Evolutionary conservation across 495 filamentous ascomycete species (phyloP), one percentile per base, ranked within the genome.

Genomic region (Neurospora pannonica): DNA sequence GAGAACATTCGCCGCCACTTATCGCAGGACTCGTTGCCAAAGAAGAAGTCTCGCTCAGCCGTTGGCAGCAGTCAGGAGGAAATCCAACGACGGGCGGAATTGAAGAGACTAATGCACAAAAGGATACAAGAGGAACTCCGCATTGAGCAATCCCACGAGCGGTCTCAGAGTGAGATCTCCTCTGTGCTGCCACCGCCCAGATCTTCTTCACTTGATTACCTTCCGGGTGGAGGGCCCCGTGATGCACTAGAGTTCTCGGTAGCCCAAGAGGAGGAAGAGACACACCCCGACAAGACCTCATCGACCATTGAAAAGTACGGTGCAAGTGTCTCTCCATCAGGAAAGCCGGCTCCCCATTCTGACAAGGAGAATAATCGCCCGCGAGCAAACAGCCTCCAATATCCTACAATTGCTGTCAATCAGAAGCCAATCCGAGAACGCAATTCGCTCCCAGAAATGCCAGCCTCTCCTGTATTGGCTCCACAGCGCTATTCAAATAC

Each of bases 121-220:
- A 81, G 87, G 73, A 88, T 88, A 31, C 84, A 86, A 71, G 85
- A 87, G 48, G 87, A 88, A 71, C 77, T 88, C 38, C 84, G 83
- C 71, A 85, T 74, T 40, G 84, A 84, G 40, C 78, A 82, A 72
- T 76, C 77, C 21, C 72, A 80, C 70, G 76, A 75, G 31, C 74
- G 72, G 1, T 38, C 74, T 9, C 71, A 34, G 17, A 76, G 73
- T 21, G 73, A 76, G 2, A 8, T 72, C 17, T 75, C 73, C 3
- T 67, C 74, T 19, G 70, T 67, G 24, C 28, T 67, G 13, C 54
- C 54, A 38, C 54, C 71, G 8, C 76, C 69, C 15, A 48, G 17
- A 34, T 60, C 71, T 15, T 28, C 73, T 46, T 71, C 70, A 37
- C 74, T 78, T 46, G 78, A 75, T 3, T 34, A 76, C 36, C 76